Evolutionary conservation across 1,139 yeast genomes (phyloP).

Genomic region (Geotrichum siamense): DNA sequence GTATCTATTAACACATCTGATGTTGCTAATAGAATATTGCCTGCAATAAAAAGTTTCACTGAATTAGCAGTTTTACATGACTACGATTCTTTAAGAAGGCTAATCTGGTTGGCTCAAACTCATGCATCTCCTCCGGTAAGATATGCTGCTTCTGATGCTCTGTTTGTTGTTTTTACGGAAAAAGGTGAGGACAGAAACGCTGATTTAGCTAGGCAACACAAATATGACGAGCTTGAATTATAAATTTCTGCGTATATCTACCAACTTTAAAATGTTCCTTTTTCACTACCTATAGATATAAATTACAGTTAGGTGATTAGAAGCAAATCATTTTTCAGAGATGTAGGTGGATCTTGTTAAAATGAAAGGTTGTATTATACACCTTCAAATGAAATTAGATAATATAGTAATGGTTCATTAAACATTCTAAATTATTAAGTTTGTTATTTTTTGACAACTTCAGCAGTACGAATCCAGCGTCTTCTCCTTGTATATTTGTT

Average conservation of each 20-base stretch:
- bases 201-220: constrained; percentile 2
- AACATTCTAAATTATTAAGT: too few relatives aligned
- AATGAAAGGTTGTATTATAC: too few relatives aligned
- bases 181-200: constrained; percentile 6
- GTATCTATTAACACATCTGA: constrained; percentile 23
- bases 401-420: too few relatives aligned
- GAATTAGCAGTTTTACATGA: constrained; percentile 22
- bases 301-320: too few relatives aligned
- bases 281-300: too few relatives aligned
- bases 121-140: not conserved
- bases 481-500: constrained; percentile 89
- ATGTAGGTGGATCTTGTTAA: too few relatives aligned
- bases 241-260: too few relatives aligned
- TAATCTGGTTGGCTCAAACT: constrained; percentile 21
- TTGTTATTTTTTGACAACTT: constrained; percentile 44
- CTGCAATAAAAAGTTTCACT: constrained; percentile 21
- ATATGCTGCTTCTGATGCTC: constrained; percentile 2
- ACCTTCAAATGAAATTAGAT: too few relatives aligned
- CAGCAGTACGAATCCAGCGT: constrained; percentile 94
- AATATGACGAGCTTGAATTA: constrained; percentile 1
- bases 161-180: constrained; percentile 6
- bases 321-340: too few relatives aligned
- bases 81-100: constrained; percentile 18
- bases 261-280: too few relatives aligned
- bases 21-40: constrained; percentile 16